Evolutionary conservation across 1,284 basidiomycete genomes (phyloP).

Genomic region (Cryptococcus neoformans): DNA sequence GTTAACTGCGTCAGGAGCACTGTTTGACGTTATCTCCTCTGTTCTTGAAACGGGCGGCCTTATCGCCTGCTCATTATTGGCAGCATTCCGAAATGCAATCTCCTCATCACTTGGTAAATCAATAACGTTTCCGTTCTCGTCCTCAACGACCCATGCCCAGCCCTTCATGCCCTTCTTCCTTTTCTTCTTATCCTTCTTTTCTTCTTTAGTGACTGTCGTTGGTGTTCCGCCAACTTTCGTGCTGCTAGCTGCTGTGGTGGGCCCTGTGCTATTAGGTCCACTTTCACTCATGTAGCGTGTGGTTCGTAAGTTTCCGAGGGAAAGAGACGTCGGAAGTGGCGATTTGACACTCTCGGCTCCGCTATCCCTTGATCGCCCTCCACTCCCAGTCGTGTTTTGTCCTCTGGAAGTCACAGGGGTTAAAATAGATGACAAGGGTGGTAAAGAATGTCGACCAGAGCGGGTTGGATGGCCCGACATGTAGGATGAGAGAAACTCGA

Average conservation of each 20-base stretch:
- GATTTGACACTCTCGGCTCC: background rate
- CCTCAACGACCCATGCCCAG: constrained; percentile 40
- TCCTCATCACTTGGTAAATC: constrained; percentile 10
- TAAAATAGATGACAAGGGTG: background rate
- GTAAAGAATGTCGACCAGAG: constrained; percentile 12
- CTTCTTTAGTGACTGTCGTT: background rate
- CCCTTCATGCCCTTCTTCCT: constrained; percentile 45
- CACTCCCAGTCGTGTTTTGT: background rate
- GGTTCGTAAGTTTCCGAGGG: background rate
- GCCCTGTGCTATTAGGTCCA: background rate
- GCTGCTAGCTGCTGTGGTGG: background rate
- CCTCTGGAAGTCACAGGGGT: background rate
- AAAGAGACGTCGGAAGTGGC: background rate
- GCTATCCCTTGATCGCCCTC: background rate
- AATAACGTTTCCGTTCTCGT: constrained; percentile 37
- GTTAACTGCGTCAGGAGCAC: background rate
- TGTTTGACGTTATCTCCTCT: background rate
- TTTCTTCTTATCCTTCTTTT: constrained; percentile 24
- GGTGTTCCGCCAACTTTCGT: background rate
- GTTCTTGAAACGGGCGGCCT: background rate
- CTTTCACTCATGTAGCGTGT: background rate
- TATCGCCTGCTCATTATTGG: too few relatives aligned
- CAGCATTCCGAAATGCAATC: too few relatives aligned
- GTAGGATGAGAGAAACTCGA: background rate
- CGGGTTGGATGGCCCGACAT: constrained; percentile 1